phyloP scores from a whole-genome alignment of 805 yeast genomes.

The Limtongia smithiae region DNA sequence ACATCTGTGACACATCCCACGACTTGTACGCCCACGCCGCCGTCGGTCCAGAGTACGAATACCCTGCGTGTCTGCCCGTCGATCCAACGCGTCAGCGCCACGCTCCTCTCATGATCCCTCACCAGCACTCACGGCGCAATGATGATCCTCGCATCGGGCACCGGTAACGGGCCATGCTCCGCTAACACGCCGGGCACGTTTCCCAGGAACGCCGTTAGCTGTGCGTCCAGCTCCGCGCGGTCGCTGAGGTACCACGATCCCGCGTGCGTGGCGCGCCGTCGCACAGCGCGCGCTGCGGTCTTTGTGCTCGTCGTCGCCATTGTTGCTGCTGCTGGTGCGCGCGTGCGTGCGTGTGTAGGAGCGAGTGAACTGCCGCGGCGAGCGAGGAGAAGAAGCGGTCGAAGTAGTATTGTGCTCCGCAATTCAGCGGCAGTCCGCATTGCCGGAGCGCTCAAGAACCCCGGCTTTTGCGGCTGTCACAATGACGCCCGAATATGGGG shows the following conservation, averaged over 20 bases:
- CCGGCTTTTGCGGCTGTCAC: too few species aligned
- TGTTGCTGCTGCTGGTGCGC: too few species aligned
- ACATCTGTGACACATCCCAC: slow-evolving; percentile 56
- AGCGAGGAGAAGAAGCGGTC: too few species aligned
- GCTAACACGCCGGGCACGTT: slow-evolving; percentile 33
- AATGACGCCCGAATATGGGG: too few species aligned
- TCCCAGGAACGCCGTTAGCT: slow-evolving; percentile 49
- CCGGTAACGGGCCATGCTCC: slow-evolving; percentile 31
- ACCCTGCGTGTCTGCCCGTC: slow-evolving; percentile 77
- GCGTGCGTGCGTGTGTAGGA: too few species aligned
- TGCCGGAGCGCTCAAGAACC: too few species aligned
- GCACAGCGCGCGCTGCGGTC: not conserved
- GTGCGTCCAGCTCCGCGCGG: slow-evolving; percentile 44
- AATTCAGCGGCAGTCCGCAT: too few species aligned
- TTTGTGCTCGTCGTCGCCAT: too few species aligned
- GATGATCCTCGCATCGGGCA: slow-evolving; percentile 48
- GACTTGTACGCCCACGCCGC: slow-evolving; percentile 73
- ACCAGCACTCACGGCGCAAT: slow-evolving; percentile 49
- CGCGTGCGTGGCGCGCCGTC: slow-evolving; percentile 74
- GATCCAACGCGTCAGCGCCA: not conserved
- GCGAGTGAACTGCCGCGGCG: too few species aligned
- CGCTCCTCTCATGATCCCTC: not conserved
- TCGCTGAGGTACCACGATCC: slow-evolving; percentile 81
- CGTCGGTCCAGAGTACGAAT: slow-evolving; percentile 70
- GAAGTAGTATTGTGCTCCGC: too few species aligned